Evolutionary conservation across 306 rosid genomes (phyloP), one percentile per base, ranked within the genome.

Genomic region (Lotus japonicus): DNA sequence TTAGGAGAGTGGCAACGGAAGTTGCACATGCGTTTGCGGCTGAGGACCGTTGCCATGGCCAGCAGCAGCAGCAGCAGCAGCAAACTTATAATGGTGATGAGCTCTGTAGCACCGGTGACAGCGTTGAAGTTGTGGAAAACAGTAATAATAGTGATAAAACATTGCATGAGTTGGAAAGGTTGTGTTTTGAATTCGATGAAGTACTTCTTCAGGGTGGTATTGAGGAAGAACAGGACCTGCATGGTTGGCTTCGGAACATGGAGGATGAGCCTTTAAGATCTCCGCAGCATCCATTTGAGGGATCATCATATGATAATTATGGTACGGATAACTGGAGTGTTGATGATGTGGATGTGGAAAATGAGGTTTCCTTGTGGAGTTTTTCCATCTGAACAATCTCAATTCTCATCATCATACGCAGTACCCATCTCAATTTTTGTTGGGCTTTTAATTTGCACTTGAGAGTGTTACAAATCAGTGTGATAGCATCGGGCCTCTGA

Each of bases 261-360:
- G 88, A 85, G 6, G 79, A 89, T 15, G 87, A 89, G 11, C 84
- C 88, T 6, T 60, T 89, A 3, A 53, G 86, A 3, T 80, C 88
- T 31, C 90, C 88, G 0, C 73, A 78, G 7, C 36, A 31, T 28
- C 55, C 53, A 39, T 66, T 55, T 33, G 6, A 58, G 2, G 52
- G 41, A 6, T 1, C 2, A 21, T 28, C 33, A 28, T 14, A 35
- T 17, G 12, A 15, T 23, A 5, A 39, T 6, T 43, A 50, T 0
- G 33, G 5, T 31, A 31, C 36, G 36, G 36, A 31, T 7, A 5
- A 5, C 36, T 71, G 77, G 75, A 68, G 0, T 31, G n/a, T n/a
- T n/a, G 36, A 54, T 17, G 73, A 77, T 15, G 11, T 79, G 52
- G 90, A 42, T 5, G 7, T 10, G 4, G 70, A 63, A 7, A 41